Percentiles rank a stretch among this genome's conserved stretches.
Conservation (phyloP, 352 stramenopile species). For the Phytophthora fragariaefolia region DNA sequence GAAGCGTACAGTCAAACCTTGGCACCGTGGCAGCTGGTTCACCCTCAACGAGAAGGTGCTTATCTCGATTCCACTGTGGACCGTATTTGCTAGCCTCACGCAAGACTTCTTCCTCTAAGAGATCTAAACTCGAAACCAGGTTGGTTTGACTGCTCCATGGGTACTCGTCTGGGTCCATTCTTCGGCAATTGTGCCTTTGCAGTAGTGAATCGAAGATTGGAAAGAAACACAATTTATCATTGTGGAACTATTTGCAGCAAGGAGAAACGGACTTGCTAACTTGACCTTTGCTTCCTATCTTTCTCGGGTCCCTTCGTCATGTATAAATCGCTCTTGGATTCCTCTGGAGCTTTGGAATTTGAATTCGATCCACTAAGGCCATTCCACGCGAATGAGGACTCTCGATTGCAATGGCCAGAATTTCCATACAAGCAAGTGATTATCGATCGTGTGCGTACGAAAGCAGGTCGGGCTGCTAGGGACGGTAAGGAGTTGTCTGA, state of each 20-base stretch:
- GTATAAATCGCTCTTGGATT: conserved; percentile 57
- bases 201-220: neutral
- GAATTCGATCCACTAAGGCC: conserved; percentile 62
- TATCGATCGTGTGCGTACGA: conserved; percentile 56
- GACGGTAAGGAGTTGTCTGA: conserved; percentile 31
- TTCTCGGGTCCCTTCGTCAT: conserved; percentile 26
- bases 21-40: conserved; percentile 30
- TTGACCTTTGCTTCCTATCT: neutral
- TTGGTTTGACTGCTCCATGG: conserved; percentile 23
- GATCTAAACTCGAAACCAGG: conserved; percentile 31
- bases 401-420: conserved; percentile 60
- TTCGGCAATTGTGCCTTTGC: neutral
- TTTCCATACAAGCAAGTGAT: conserved; percentile 76
- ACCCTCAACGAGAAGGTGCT: conserved; percentile 38
- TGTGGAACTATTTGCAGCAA: conserved; percentile 30
- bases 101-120: conserved; percentile 31
- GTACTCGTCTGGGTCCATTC: conserved; percentile 25
- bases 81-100: conserved; percentile 16
- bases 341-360: conserved; percentile 48
- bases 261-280: conserved; percentile 27
- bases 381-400: conserved; percentile 52
- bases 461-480: conserved; percentile 31
- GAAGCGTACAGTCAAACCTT: conserved; percentile 17
- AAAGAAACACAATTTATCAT: neutral
- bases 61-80: conserved; percentile 11